Percentiles rank a stretch among this genome's conserved stretches.
Conservation (phyloP, 129 eudicot genomes). For the Tagetes patula region DNA sequence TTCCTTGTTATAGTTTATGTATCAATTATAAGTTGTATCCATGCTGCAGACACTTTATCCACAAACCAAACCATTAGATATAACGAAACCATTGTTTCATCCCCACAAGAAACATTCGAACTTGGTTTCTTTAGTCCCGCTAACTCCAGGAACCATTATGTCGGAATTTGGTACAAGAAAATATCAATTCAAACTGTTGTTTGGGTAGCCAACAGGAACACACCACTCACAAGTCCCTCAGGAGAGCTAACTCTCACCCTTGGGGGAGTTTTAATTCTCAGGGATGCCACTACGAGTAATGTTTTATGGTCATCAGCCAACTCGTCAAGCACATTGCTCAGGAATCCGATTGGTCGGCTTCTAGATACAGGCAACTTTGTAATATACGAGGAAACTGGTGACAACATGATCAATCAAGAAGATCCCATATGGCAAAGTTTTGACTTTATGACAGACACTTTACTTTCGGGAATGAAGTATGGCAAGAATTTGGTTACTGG, state of each 20-base stretch:
- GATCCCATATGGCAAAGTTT: background rate
- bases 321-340: too few species aligned
- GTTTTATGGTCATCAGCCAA: constrained; percentile 23
- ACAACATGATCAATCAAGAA: background rate
- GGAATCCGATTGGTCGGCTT: constrained; percentile 27
- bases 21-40: background rate
- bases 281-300: background rate
- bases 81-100: constrained; percentile 24
- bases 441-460: background rate
- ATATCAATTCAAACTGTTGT: constrained; percentile 24
- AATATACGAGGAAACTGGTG: background rate
- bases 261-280: constrained; percentile 24
- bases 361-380: constrained; percentile 34
- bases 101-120: constrained; percentile 25
- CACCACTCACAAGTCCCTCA: constrained; percentile 23
- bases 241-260: constrained; percentile 20
- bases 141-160: constrained; percentile 19
- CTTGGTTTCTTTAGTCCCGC: constrained; percentile 33
- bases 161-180: constrained; percentile 33
- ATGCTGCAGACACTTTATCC: constrained; percentile 14
- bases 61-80: constrained; percentile 29
- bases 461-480: background rate
- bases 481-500: background rate
- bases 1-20: background rate
- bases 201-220: constrained; percentile 39